phyloP scores from a whole-genome alignment of 2,329 filamentous ascomycete species.

The Aaosphaeria pasadenensis region DNA sequence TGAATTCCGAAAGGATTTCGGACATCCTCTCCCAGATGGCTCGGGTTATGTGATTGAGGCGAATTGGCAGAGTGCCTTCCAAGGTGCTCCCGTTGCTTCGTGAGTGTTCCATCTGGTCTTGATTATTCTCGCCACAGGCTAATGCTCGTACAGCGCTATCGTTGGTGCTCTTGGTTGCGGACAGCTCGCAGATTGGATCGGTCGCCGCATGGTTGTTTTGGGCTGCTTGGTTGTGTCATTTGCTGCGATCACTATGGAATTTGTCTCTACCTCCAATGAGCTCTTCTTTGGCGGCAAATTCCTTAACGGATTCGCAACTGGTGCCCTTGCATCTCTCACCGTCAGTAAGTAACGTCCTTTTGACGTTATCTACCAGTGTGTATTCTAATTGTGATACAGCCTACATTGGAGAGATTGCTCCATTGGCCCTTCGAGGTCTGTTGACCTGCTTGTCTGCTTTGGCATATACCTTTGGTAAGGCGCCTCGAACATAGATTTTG shows the following conservation, averaged over 20 bases:
- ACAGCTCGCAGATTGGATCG: constrained; percentile 37
- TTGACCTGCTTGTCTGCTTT: constrained; percentile 39
- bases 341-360: constrained; percentile 25
- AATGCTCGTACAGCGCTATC: constrained; percentile 11
- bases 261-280: constrained; percentile 40
- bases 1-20: constrained; percentile 47
- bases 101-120: constrained; percentile 11
- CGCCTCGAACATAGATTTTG: no score
- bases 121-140: background rate
- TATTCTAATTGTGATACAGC: background rate
- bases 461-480: constrained; percentile 36
- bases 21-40: constrained; percentile 25
- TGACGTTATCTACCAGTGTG: no score
- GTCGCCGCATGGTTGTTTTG: constrained; percentile 33
- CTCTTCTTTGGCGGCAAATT: constrained; percentile 45
- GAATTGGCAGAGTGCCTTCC: constrained; percentile 47
- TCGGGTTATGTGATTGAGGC: constrained; percentile 41
- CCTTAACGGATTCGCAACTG: constrained; percentile 42
- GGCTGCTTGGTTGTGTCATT: constrained; percentile 36
- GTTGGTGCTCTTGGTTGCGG: constrained; percentile 34
- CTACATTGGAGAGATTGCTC: constrained; percentile 21
- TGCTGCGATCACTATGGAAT: constrained; percentile 41
- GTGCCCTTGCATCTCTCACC: constrained; percentile 38
- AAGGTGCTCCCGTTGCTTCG: constrained; percentile 42
- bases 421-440: constrained; percentile 39